A percentile compares a stretch with the other conserved stretches of the same genome.
Conservation (phyloP, 805 yeast species). For the Jamesozyma hellenica region DNA sequence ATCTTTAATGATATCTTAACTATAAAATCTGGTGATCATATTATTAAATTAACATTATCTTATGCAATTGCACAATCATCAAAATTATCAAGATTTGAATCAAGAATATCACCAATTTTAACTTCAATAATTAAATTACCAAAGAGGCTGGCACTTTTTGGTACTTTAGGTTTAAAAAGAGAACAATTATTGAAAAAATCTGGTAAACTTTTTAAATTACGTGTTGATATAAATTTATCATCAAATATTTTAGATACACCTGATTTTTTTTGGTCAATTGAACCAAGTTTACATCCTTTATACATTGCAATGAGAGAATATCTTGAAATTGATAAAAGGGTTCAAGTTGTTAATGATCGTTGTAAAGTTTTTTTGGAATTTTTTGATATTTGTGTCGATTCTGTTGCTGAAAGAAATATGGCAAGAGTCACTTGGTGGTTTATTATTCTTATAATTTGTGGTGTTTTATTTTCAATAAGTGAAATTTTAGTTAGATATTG, state of each 20-base stretch:
- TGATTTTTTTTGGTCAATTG: slow-evolving; percentile 90
- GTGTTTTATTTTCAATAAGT: slow-evolving; percentile 63
- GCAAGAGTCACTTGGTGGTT: slow-evolving; percentile 86
- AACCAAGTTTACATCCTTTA: slow-evolving; percentile 89
- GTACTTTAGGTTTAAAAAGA: slow-evolving; percentile 73
- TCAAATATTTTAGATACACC: slow-evolving; percentile 92
- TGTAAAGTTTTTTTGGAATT: slow-evolving; percentile 91
- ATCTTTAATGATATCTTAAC: slow-evolving; percentile 94
- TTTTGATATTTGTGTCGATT: slow-evolving; percentile 85
- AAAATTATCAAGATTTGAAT: slow-evolving; percentile 81
- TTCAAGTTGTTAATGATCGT: slow-evolving; percentile 84
- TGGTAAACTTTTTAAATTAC: slow-evolving; percentile 77
- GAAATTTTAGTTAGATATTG: slow-evolving; percentile 56
- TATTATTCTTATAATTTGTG: slow-evolving; percentile 67
- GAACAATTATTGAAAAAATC: slow-evolving; percentile 80
- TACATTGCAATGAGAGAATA: slow-evolving; percentile 86
- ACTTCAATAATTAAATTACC: slow-evolving; percentile 85
- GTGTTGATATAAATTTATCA: slow-evolving; percentile 88
- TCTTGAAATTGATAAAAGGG: slow-evolving; percentile 88
- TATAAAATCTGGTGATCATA: slow-evolving; percentile 79
- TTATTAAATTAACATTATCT: slow-evolving; percentile 84
- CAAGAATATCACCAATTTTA: slow-evolving; percentile 75
- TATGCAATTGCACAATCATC: slow-evolving; percentile 97
- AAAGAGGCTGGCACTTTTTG: slow-evolving; percentile 80
- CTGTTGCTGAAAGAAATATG: slow-evolving; percentile 88